Evolutionary conservation across 768 basidiomycete species (phyloP).

Genomic region (Leccinum obscurum): DNA sequence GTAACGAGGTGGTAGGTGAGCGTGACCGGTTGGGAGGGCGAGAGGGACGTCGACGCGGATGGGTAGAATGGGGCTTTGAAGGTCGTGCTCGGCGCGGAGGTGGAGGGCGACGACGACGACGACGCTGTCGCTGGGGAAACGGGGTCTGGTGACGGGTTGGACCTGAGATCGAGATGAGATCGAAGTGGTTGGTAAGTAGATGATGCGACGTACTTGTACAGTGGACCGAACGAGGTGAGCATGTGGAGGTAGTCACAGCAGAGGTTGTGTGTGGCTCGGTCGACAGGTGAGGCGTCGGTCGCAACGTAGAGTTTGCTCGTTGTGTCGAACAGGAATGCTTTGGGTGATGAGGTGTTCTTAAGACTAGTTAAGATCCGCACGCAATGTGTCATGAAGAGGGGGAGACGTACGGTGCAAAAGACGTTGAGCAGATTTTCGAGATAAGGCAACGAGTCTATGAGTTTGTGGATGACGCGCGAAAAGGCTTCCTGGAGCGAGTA

Average conservation of each 20-base stretch:
- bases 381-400: not conserved
- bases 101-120: not conserved
- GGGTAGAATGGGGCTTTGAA: slow-evolving; percentile 62
- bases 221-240: slow-evolving; percentile 78
- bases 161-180: slow-evolving; percentile 12
- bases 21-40: slow-evolving; percentile 62
- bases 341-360: slow-evolving; percentile 89
- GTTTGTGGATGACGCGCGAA: slow-evolving; percentile 83
- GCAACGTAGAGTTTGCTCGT: slow-evolving; percentile 87
- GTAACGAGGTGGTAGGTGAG: slow-evolving; percentile 84
- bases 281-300: slow-evolving; percentile 90
- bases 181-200: not conserved
- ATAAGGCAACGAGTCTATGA: slow-evolving; percentile 81
- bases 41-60: slow-evolving; percentile 62
- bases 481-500: slow-evolving; percentile 91
- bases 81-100: slow-evolving; percentile 9
- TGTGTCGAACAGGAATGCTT: slow-evolving; percentile 91
- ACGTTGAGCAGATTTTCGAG: slow-evolving; percentile 87
- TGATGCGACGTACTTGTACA: slow-evolving; percentile 69
- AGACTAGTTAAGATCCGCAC: not conserved
- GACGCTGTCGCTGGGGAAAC: slow-evolving; percentile 4
- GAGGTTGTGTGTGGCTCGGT: slow-evolving; percentile 82
- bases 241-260: slow-evolving; percentile 91
- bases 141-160: slow-evolving; percentile 15
- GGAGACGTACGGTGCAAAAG: slow-evolving; percentile 64